These are phyloP conservation scores for Neurospora sp. DNA, from an alignment of 495 filamentous ascomycete genomes.

Conservation along the genomic window DNA sequence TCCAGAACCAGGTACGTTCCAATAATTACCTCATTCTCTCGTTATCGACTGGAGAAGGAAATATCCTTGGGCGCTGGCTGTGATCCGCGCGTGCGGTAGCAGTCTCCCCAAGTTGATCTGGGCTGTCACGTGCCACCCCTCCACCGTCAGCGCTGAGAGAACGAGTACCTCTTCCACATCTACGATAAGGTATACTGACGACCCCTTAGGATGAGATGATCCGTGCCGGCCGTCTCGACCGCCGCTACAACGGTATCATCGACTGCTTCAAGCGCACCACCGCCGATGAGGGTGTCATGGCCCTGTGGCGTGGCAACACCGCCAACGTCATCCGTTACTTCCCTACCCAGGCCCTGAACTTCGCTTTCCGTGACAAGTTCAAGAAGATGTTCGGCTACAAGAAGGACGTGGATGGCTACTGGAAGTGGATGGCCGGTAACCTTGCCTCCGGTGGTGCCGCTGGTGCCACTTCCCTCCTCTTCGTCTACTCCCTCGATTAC, in stretches of 20 bases:
- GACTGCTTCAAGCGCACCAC: slow-evolving; percentile 93
- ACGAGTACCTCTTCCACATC: not conserved
- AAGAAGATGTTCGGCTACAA: slow-evolving; percentile 99
- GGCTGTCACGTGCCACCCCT: slow-evolving; percentile 12
- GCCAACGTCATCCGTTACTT: slow-evolving; percentile 99
- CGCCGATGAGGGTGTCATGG: slow-evolving; percentile 69
- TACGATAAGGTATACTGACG: slow-evolving; percentile 6
- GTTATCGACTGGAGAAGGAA: not conserved
- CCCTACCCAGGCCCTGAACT: slow-evolving; percentile 99
- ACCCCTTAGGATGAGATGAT: slow-evolving; percentile 92
- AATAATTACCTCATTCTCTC: not conserved
- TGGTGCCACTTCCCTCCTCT: slow-evolving; percentile 98
- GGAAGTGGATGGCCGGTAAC: slow-evolving; percentile 99
- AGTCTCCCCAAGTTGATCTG: not conserved
- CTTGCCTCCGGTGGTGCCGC: slow-evolving; percentile 99
- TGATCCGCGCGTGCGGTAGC: not conserved
- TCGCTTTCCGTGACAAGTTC: slow-evolving; percentile 99
- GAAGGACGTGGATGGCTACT: slow-evolving; percentile 98
- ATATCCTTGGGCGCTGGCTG: slow-evolving; percentile 6
- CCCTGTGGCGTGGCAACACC: slow-evolving; percentile 98
- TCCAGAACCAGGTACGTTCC: slow-evolving; percentile 94
- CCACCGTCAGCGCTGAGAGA: not conserved
- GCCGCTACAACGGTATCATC: slow-evolving; percentile 84
- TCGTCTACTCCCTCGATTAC: slow-evolving; percentile 99
- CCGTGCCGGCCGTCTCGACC: slow-evolving; percentile 94